Evolutionary conservation across 2,329 filamentous ascomycete genomes (phyloP).

Genomic region (Trichoderma polysporum): DNA sequence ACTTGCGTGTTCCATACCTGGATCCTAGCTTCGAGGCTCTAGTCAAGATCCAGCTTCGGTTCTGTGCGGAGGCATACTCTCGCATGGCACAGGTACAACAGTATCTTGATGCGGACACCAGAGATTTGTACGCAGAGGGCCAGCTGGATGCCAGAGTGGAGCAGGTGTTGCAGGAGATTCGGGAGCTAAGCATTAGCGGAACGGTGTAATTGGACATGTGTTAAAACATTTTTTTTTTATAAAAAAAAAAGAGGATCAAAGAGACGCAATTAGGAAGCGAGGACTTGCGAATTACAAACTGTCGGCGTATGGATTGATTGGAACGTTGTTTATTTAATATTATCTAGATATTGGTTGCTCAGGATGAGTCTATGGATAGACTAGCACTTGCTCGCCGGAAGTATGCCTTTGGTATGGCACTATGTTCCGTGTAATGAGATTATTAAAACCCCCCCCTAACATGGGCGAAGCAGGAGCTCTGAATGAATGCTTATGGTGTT

Average conservation of each 20-base stretch:
- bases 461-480: background rate
- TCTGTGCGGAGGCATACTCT: constrained; percentile 96
- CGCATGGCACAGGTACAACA: constrained; percentile 99
- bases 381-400: constrained; percentile 15
- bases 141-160: constrained; percentile 90
- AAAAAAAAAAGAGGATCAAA: constrained; percentile 5
- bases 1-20: constrained; percentile 92
- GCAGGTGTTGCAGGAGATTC: constrained; percentile 93
- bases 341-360: constrained; percentile 30
- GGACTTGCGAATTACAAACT: constrained; percentile 21
- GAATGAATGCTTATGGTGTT: background rate
- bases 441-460: background rate
- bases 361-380: constrained; percentile 31
- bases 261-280: background rate
- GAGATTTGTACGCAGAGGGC: constrained; percentile 93
- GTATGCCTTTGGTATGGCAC: background rate
- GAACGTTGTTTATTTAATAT: constrained; percentile 25
- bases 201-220: constrained; percentile 50
- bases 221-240: background rate
- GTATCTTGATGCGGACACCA: constrained; percentile 91
- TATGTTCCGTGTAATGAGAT: background rate
- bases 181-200: constrained; percentile 88
- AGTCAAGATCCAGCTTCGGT: constrained; percentile 96
- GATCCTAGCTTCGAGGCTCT: constrained; percentile 97
- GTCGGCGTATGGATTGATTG: constrained; percentile 31